Conservation (phyloP, 768 basidiomycete species). For the Hygrocybe coccinea region DNA sequence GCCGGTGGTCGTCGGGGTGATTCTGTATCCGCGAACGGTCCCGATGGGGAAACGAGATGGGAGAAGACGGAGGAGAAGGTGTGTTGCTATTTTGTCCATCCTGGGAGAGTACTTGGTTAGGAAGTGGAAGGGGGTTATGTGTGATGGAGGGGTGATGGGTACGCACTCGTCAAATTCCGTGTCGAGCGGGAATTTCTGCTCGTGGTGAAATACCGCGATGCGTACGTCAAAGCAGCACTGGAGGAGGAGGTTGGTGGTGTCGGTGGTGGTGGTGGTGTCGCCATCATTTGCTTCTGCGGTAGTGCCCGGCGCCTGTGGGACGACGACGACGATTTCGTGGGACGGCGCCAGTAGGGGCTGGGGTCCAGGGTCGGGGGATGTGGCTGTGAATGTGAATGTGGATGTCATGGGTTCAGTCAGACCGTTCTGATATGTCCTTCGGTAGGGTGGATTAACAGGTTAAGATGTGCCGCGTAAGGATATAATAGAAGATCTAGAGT, state of each 20-base stretch:
- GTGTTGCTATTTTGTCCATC: conserved; percentile 57
- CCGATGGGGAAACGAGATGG: conserved; percentile 62
- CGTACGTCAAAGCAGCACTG: conserved; percentile 66
- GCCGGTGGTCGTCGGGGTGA: conserved; percentile 2
- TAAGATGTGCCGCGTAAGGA: too few relatives aligned
- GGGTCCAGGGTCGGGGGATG: too few relatives aligned
- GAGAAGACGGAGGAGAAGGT: conserved; percentile 66
- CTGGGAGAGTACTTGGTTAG: conserved; percentile 30
- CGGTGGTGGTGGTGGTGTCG: not conserved
- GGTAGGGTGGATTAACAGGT: too few relatives aligned
- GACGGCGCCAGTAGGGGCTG: conserved; percentile 23
- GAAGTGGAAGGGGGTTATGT: conserved; percentile 2
- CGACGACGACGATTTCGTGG: conserved; percentile 55
- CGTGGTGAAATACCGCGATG: conserved; percentile 55
- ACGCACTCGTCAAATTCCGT: conserved; percentile 71
- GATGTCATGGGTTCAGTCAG: too few relatives aligned
- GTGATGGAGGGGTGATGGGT: not conserved
- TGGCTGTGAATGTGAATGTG: too few relatives aligned
- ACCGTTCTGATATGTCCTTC: too few relatives aligned
- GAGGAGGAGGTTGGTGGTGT: conserved; percentile 32
- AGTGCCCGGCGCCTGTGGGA: too few relatives aligned
- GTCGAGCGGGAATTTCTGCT: conserved; percentile 70
- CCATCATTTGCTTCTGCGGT: not conserved
- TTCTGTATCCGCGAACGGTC: conserved; percentile 54
- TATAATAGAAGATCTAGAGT: too few relatives aligned